Conservation (phyloP, 1,139 yeast genomes). For the Geotrichum bryndzae region DNA sequence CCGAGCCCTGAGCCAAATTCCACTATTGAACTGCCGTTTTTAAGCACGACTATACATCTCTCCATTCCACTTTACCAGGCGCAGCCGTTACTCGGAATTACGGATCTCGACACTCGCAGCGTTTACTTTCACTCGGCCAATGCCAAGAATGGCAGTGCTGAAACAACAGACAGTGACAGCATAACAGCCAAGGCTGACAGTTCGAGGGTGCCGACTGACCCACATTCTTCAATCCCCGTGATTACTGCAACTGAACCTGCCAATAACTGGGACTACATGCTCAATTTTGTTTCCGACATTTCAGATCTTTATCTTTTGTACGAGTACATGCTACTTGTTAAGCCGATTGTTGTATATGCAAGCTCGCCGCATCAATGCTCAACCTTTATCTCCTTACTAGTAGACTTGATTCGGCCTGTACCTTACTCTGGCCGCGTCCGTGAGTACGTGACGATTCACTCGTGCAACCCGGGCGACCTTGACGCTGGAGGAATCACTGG, state of each 20-base stretch:
- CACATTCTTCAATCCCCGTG: background rate
- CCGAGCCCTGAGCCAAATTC: slow-evolving; percentile 23
- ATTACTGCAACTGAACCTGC: slow-evolving; percentile 19
- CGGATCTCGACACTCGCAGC: slow-evolving; percentile 11
- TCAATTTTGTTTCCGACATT: slow-evolving; percentile 18
- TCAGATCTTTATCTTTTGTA: slow-evolving; percentile 26
- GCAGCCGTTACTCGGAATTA: slow-evolving; percentile 18
- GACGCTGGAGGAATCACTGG: slow-evolving; percentile 22
- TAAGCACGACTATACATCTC: slow-evolving; percentile 23
- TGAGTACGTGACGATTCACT: slow-evolving; percentile 28
- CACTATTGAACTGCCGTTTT: slow-evolving; percentile 24
- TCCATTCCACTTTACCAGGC: slow-evolving; percentile 19
- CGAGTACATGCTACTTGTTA: slow-evolving; percentile 24
- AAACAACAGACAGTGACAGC: background rate
- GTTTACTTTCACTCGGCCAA: slow-evolving; percentile 15
- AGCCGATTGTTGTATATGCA: slow-evolving; percentile 25
- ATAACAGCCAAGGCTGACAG: background rate
- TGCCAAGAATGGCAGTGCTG: slow-evolving; percentile 15
- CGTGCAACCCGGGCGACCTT: slow-evolving; percentile 16
- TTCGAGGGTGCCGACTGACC: background rate
- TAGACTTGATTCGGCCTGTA: slow-evolving; percentile 25
- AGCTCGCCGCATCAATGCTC: slow-evolving; percentile 26
- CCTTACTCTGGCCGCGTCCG: slow-evolving; percentile 21
- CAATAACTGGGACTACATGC: slow-evolving; percentile 22
- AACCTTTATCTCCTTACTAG: slow-evolving; percentile 22